These are phyloP conservation scores for Aspergillus diversus DNA, from an alignment of 495 filamentous ascomycete genomes.

Conservation along the genomic window DNA sequence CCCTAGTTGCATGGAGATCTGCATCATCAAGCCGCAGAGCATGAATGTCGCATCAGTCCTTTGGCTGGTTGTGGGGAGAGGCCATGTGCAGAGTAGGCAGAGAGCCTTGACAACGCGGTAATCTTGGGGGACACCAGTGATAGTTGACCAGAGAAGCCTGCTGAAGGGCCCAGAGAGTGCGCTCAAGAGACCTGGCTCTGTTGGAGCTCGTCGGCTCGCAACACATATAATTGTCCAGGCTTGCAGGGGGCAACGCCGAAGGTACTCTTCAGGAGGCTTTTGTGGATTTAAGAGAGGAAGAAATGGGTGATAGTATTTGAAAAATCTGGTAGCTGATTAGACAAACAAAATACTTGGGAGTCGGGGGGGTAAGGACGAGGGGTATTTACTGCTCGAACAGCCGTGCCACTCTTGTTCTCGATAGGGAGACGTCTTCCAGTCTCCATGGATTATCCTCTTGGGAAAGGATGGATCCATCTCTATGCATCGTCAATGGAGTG, in stretches of 20 bases:
- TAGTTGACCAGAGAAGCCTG: conserved; percentile 76
- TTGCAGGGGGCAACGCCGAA: conserved; percentile 72
- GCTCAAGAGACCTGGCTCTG: conserved; percentile 69
- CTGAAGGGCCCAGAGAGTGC: conserved; percentile 74
- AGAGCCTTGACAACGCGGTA: conserved; percentile 90
- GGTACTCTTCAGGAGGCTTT: conserved; percentile 75
- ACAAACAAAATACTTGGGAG: not conserved
- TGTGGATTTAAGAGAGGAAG: conserved; percentile 76
- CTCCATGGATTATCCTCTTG: conserved; percentile 46
- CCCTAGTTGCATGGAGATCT: conserved; percentile 87
- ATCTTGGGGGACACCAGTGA: conserved; percentile 79
- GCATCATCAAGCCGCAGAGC: conserved; percentile 90
- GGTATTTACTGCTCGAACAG: conserved; percentile 47
- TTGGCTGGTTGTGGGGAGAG: conserved; percentile 83
- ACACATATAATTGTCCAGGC: conserved; percentile 88
- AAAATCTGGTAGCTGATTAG: conserved; percentile 56
- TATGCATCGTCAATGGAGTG: conserved; percentile 43
- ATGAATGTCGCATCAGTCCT: conserved; percentile 89
- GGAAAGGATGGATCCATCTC: conserved; percentile 46
- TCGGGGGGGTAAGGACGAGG: not conserved
- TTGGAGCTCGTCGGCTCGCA: conserved; percentile 72
- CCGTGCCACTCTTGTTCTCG: conserved; percentile 40
- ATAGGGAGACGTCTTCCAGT: conserved; percentile 48
- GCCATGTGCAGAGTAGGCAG: conserved; percentile 90
- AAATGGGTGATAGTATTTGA: conserved; percentile 81